A percentile compares a stretch with the other conserved stretches of the same genome.
These are phyloP conservation scores for Neltuma alba DNA, from an alignment of 306 rosid genomes.

Conservation along the genomic window DNA sequence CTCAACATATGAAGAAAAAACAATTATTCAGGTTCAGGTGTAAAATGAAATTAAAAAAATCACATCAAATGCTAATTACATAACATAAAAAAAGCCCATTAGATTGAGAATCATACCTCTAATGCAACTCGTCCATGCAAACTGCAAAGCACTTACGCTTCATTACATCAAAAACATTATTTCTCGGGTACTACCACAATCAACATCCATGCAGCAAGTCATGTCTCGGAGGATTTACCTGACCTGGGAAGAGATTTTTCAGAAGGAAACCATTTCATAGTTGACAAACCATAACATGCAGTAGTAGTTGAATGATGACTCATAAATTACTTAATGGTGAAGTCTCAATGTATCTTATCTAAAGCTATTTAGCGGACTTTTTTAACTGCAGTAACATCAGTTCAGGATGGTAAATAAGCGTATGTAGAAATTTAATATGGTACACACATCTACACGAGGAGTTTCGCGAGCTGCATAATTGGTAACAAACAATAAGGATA, in stretches of 20 bases:
- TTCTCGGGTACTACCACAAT: conserved; percentile 4
- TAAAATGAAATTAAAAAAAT: background rate
- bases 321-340: conserved; percentile 40
- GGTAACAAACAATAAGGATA: conserved; percentile 35
- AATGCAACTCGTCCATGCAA: background rate
- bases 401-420: conserved; percentile 49
- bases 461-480: conserved; percentile 61
- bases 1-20: background rate
- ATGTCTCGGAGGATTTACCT: background rate
- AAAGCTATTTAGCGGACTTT: conserved; percentile 41
- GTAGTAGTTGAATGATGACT: conserved; percentile 41
- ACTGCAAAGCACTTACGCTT: background rate
- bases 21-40: background rate
- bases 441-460: conserved; percentile 68
- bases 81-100: background rate
- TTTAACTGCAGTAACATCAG: conserved; percentile 45
- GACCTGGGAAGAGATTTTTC: background rate
- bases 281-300: conserved; percentile 6
- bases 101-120: background rate
- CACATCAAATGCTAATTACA: background rate
- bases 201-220: background rate
- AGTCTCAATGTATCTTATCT: conserved; percentile 40
- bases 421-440: conserved; percentile 50
- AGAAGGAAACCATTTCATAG: background rate
- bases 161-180: background rate